phyloP scores from a whole-genome alignment of 2,329 filamentous ascomycete genomes.

The Colletotrichum sp. region DNA sequence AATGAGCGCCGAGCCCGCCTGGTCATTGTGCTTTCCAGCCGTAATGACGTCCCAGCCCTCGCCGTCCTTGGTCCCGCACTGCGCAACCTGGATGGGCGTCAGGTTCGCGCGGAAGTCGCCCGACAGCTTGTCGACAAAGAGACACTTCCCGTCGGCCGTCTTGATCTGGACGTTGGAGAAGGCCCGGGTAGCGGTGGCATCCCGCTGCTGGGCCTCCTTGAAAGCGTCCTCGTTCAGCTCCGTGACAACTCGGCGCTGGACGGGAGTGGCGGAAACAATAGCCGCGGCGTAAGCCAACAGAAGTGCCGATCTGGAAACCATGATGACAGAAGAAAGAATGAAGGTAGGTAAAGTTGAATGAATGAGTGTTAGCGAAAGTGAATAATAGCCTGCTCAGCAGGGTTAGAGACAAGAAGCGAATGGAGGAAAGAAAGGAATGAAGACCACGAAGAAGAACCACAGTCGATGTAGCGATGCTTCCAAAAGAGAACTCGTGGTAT shows the following conservation, averaged over 20 bases:
- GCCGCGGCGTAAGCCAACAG: conserved; percentile 29
- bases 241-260: conserved; percentile 39
- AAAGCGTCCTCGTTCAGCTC: conserved; percentile 47
- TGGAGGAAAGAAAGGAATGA: conserved; percentile 18
- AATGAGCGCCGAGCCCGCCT: conserved; percentile 49
- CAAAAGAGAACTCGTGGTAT: background rate
- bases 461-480: background rate
- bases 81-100: conserved; percentile 48
- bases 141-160: conserved; percentile 47
- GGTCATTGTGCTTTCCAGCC: conserved; percentile 55
- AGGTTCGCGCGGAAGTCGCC: conserved; percentile 54
- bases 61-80: conserved; percentile 45
- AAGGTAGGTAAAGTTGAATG: background rate
- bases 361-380: conserved; percentile 16
- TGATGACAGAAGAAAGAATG: conserved; percentile 26
- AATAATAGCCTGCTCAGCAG: conserved; percentile 34
- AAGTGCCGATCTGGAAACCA: conserved; percentile 26
- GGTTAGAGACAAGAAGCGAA: conserved; percentile 17
- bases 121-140: conserved; percentile 50
- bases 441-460: conserved; percentile 25
- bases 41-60: conserved; percentile 56
- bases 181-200: conserved; percentile 46
- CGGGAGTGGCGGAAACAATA: conserved; percentile 29
- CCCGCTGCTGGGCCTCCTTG: conserved; percentile 49
- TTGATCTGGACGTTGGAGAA: conserved; percentile 49